phyloP scores from a whole-genome alignment of 2,329 filamentous ascomycete species.

The Herpotrichia juniperi region DNA sequence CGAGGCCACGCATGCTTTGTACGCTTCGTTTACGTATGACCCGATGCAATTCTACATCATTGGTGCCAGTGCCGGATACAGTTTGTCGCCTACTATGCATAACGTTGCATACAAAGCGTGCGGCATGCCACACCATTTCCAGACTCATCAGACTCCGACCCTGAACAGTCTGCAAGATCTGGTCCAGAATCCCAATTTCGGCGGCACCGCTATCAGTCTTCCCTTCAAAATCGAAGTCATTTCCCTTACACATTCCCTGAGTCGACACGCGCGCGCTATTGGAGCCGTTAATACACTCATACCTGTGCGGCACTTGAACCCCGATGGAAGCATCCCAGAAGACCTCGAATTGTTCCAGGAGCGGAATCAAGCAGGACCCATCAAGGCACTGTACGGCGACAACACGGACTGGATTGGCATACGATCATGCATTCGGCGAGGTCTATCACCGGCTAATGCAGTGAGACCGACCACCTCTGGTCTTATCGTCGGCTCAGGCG shows the following conservation, averaged over 20 bases:
- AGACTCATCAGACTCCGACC: slow-evolving; percentile 66
- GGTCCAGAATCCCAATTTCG: slow-evolving; percentile 70
- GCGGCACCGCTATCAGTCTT: slow-evolving; percentile 72
- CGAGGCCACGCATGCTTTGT: slow-evolving; percentile 69
- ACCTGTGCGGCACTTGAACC: slow-evolving; percentile 67
- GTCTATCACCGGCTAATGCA: slow-evolving; percentile 72
- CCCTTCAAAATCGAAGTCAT: slow-evolving; percentile 78
- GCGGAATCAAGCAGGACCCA: slow-evolving; percentile 68
- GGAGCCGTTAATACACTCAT: slow-evolving; percentile 79
- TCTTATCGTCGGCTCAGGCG: slow-evolving; percentile 65
- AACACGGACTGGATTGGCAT: slow-evolving; percentile 87
- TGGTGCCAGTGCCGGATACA: slow-evolving; percentile 74
- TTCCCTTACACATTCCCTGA: slow-evolving; percentile 68
- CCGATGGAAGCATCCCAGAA: slow-evolving; percentile 63
- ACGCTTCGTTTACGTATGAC: slow-evolving; percentile 69
- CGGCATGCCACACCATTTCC: slow-evolving; percentile 72
- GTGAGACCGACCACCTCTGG: slow-evolving; percentile 59
- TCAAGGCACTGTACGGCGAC: slow-evolving; percentile 75
- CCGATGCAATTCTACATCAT: slow-evolving; percentile 76
- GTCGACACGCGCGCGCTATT: slow-evolving; percentile 74
- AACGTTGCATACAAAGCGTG: slow-evolving; percentile 70
- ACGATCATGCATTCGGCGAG: slow-evolving; percentile 72
- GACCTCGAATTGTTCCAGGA: slow-evolving; percentile 60
- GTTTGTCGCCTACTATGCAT: slow-evolving; percentile 79
- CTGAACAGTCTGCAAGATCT: slow-evolving; percentile 69